Evolutionary conservation across 306 rosid genomes (phyloP).

Genomic region (Prunus armeniaca): DNA sequence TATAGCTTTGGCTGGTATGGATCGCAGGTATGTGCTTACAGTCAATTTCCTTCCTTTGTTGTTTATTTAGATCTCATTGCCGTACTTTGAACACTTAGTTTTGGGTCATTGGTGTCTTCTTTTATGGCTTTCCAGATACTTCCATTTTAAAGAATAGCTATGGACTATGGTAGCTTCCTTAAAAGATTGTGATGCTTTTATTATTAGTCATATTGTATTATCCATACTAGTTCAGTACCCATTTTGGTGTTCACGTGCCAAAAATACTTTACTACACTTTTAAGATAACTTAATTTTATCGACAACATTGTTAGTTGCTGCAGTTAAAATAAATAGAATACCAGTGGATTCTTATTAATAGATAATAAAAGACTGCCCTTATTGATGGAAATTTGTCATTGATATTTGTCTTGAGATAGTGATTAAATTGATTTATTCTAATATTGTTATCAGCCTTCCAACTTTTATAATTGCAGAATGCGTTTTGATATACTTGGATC

Average conservation of each 20-base stretch:
- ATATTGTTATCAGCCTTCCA: slow-evolving; percentile 93
- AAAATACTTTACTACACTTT: background rate
- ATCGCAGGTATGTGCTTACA: slow-evolving; percentile 62
- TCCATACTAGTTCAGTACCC: background rate
- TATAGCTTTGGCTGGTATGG: slow-evolving; percentile 68
- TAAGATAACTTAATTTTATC: background rate
- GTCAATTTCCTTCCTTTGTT: slow-evolving; percentile 11
- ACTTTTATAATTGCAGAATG: slow-evolving; percentile 99
- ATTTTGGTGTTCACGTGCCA: background rate
- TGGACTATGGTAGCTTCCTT: background rate
- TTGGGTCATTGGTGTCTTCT: background rate
- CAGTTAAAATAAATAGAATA: background rate
- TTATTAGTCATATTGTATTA: background rate
- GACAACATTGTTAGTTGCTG: background rate
- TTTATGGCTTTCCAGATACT: background rate
- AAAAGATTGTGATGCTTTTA: background rate
- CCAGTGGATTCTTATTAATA: background rate
- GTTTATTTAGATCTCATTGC: background rate
- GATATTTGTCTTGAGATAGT: slow-evolving; percentile 17
- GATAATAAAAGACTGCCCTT: background rate
- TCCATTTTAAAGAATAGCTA: background rate
- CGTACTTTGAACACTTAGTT: slow-evolving; percentile 3
- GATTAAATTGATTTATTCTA: slow-evolving; percentile 52
- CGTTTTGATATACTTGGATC: slow-evolving; percentile 95
- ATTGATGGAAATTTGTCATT: background rate